phyloP scores from a whole-genome alignment of 495 filamentous ascomycete species.

The Hyaloscypha bicolor region DNA sequence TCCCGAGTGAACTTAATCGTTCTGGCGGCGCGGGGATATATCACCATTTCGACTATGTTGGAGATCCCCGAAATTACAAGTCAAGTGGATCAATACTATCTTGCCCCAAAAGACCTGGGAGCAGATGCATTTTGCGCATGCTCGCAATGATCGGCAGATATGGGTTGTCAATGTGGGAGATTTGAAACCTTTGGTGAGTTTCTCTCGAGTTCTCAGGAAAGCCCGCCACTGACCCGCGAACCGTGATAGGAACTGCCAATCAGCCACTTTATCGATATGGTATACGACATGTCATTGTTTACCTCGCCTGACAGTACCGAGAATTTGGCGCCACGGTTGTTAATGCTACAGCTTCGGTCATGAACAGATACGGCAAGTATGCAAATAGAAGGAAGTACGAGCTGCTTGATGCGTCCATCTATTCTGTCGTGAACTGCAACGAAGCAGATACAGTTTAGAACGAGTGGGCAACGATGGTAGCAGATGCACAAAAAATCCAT shows the following conservation, averaged over 20 bases:
- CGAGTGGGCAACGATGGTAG: constrained; percentile 60
- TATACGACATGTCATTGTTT: constrained; percentile 60
- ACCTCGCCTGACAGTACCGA: constrained; percentile 51
- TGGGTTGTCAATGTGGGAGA: constrained; percentile 84
- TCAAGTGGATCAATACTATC: constrained; percentile 74
- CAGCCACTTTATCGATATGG: constrained; percentile 66
- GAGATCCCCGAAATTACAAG: constrained; percentile 62
- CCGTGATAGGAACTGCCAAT: constrained; percentile 59
- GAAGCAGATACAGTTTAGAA: constrained; percentile 65
- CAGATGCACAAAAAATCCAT: constrained; percentile 57
- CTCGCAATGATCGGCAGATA: constrained; percentile 62
- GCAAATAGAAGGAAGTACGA: constrained; percentile 69
- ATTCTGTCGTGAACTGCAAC: constrained; percentile 68
- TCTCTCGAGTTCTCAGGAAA: neutral
- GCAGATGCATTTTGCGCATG: constrained; percentile 58
- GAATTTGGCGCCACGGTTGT: constrained; percentile 59
- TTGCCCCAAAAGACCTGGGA: constrained; percentile 58
- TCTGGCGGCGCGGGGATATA: constrained; percentile 70
- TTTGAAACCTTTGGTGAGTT: constrained; percentile 56
- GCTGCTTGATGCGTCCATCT: constrained; percentile 62
- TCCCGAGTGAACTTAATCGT: constrained; percentile 57
- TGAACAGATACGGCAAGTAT: constrained; percentile 62
- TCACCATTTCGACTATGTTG: constrained; percentile 77
- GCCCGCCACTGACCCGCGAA: no score
- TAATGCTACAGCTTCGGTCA: constrained; percentile 51